Evolutionary conservation across 352 stramenopile species (phyloP), one percentile per base, ranked within the genome.

Genomic region (Pythium aquatile): DNA sequence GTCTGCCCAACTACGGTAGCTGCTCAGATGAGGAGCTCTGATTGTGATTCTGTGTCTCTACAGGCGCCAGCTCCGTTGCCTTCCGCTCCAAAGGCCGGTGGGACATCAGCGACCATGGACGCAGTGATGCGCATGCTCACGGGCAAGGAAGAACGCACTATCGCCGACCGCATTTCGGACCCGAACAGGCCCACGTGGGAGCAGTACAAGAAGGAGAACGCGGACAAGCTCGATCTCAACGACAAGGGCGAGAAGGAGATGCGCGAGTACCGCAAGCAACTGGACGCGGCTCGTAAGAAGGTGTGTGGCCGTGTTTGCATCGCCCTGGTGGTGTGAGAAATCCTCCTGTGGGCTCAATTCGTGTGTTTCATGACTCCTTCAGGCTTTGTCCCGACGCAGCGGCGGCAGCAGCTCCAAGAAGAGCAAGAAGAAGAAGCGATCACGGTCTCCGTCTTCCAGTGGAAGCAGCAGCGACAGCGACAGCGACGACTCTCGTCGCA

Each of bases 201-300:
- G 71, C 89, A 98, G 59, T 98, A 97, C 77, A 98, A 98, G 74
- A 97, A 97, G 67, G 91, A 98, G 62, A 98, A 98, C 65, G 82
- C 94, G 20, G 93, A 98, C 69, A 98, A 97, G 69, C 73, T 98
- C 20, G 87, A 98, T 60, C 65, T 98, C 49, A 86, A 58, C 16
- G 79, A 81, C 29, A 85, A 91, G 24, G 90, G 96, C 66, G 79
- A 96, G 61, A 94, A 96, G 63, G 91, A 98, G 69, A 98, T 98
- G 95, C 80, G 93, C 58, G 90, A 88, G 46, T 98, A 98, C 76
- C 76, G 94, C 40, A 93, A 93, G 65, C 81, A 98, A 66, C 75
- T 98, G 7, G 95, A 98, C 68, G 79, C 88, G 40, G 83, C 94
- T 33, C 81, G 94, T 6, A 90, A 98, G 42, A 94, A 96, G 74